Conservation (phyloP, 2,329 filamentous ascomycete species). For the Pestalotiopsis fici region DNA sequence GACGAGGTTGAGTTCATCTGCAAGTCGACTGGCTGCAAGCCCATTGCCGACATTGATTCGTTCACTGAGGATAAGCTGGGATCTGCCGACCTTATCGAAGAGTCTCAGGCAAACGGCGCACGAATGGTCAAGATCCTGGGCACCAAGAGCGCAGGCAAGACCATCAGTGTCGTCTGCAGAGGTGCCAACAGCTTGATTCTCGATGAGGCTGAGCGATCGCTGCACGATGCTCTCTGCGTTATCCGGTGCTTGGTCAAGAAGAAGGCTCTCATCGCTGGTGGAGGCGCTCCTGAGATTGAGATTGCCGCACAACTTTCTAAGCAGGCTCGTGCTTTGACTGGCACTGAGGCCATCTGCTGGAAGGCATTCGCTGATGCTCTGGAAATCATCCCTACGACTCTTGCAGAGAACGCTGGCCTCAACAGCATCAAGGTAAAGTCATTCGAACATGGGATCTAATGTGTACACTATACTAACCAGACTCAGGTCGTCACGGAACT, state of each 20-base stretch:
- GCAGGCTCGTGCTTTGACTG: slow-evolving; percentile 79
- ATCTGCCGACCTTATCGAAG: slow-evolving; percentile 89
- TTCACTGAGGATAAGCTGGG: slow-evolving; percentile 99
- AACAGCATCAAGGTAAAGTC: slow-evolving; percentile 86
- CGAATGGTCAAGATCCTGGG: slow-evolving; percentile 95
- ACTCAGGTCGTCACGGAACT: slow-evolving; percentile 78
- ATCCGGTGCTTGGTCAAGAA: slow-evolving; percentile 98
- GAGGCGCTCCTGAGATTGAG: slow-evolving; percentile 95
- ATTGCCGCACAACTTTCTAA: slow-evolving; percentile 85
- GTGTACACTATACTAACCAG: neutral
- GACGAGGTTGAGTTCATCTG: slow-evolving; percentile 99
- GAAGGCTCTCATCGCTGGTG: slow-evolving; percentile 97
- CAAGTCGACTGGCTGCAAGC: slow-evolving; percentile 99
- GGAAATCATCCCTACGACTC: slow-evolving; percentile 93
- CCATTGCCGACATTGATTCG: slow-evolving; percentile 95
- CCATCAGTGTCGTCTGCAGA: slow-evolving; percentile 90
- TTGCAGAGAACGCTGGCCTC: slow-evolving; percentile 95
- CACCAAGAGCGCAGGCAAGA: slow-evolving; percentile 81
- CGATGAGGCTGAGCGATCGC: slow-evolving; percentile 93
- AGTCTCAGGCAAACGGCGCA: slow-evolving; percentile 82
- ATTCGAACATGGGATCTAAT: neutral
- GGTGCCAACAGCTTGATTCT: slow-evolving; percentile 93
- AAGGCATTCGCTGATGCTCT: slow-evolving; percentile 98
- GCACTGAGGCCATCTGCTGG: slow-evolving; percentile 97
- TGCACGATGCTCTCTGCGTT: slow-evolving; percentile 97